phyloP scores from a whole-genome alignment of 805 yeast species.

The Ogataea pini region DNA sequence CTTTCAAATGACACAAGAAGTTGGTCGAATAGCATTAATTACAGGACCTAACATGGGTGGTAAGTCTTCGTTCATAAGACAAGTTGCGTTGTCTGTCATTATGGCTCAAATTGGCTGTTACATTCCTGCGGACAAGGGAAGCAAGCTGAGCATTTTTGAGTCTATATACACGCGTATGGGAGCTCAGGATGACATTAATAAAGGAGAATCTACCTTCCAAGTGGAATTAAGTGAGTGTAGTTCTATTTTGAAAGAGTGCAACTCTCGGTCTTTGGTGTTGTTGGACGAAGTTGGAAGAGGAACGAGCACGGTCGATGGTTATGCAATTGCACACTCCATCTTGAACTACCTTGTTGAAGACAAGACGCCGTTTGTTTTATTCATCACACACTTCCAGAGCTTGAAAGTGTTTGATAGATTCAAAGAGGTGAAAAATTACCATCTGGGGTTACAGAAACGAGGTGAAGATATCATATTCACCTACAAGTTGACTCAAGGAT shows the following conservation, averaged over 20 bases:
- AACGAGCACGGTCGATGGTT: constrained; percentile 71
- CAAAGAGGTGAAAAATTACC: constrained; percentile 54
- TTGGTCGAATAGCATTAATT: constrained; percentile 58
- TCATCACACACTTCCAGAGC: constrained; percentile 83
- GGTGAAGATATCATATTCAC: constrained; percentile 45
- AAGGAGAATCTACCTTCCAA: constrained; percentile 82
- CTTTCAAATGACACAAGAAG: constrained; percentile 46
- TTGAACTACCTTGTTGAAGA: constrained; percentile 54
- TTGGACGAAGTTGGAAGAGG: constrained; percentile 82
- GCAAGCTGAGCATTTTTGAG: constrained; percentile 60
- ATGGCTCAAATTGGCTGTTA: constrained; percentile 79
- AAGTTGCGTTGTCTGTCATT: constrained; percentile 66
- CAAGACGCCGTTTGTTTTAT: constrained; percentile 58
- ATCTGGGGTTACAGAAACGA: constrained; percentile 56
- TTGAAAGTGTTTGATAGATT: constrained; percentile 52
- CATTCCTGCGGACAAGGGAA: constrained; percentile 64
- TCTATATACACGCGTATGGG: constrained; percentile 66
- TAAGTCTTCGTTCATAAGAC: constrained; percentile 74
- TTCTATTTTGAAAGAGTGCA: constrained; percentile 52
- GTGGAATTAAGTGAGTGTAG: constrained; percentile 71
- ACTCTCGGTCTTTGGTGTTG: constrained; percentile 57
- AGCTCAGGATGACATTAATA: constrained; percentile 73
- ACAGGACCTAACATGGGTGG: constrained; percentile 94
- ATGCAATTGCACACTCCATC: constrained; percentile 75
- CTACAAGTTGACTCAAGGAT: constrained; percentile 51